phyloP scores from a whole-genome alignment of 352 stramenopile genomes.

The Pythium aristosporum region DNA sequence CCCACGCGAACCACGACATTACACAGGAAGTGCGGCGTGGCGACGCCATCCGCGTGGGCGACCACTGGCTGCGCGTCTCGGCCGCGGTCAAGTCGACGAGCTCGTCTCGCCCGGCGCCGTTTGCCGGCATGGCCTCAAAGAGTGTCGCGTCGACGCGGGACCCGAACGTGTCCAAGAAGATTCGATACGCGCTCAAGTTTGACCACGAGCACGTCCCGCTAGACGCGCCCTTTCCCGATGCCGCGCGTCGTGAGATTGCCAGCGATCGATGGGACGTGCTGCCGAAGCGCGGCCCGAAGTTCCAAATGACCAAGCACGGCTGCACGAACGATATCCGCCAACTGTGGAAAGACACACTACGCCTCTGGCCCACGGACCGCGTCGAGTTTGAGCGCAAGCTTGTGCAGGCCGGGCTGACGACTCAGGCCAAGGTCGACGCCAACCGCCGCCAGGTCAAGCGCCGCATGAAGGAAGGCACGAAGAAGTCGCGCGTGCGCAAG shows the following conservation, averaged over 20 bases:
- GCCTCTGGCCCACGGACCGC: constrained; percentile 68
- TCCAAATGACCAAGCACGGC: constrained; percentile 79
- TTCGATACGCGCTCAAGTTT: constrained; percentile 84
- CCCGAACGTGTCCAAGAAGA: constrained; percentile 82
- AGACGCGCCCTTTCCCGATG: constrained; percentile 75
- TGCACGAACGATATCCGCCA: constrained; percentile 86
- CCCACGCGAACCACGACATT: constrained; percentile 63
- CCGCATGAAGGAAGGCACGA: constrained; percentile 81
- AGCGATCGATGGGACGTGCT: constrained; percentile 75
- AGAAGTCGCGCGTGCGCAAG: constrained; percentile 75
- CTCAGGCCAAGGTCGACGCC: constrained; percentile 80
- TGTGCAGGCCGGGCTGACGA: constrained; percentile 78
- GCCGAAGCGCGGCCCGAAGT: constrained; percentile 68
- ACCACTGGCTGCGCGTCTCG: constrained; percentile 84
- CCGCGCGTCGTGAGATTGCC: constrained; percentile 51
- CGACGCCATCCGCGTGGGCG: constrained; percentile 68
- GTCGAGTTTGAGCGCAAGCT: constrained; percentile 78
- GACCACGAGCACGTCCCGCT: constrained; percentile 80
- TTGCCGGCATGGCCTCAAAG: constrained; percentile 69
- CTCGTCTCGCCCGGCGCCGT: constrained; percentile 56
- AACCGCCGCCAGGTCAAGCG: constrained; percentile 76
- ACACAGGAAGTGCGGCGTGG: constrained; percentile 69
- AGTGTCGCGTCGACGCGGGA: constrained; percentile 81
- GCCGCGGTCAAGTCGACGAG: constrained; percentile 75
- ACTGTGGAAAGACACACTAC: constrained; percentile 77